Evolutionary conservation across 2,329 filamentous ascomycete species (phyloP), one percentile per base, ranked within the genome.

Genomic region (Blastomyces silverae): DNA sequence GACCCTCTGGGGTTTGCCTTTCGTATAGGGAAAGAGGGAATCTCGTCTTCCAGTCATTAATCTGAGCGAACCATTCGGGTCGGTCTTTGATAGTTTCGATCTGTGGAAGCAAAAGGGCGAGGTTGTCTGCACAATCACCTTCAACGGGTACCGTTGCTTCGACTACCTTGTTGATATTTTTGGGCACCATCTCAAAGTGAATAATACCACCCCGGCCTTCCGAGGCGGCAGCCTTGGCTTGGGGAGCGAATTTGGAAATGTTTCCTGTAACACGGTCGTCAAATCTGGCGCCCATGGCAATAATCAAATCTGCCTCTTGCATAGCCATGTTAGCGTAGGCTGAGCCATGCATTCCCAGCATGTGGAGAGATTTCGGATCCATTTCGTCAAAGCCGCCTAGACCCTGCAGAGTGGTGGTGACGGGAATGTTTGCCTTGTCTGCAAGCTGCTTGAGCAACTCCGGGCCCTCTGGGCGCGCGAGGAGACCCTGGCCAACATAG

Each of bases 81-180:
- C 94, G 86, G 61, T 90, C 85, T 1, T 84, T 77, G 67, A 85
- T 85, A 31, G 81, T 69, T 63, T 90, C 78, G 28, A 97, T 79
- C 63, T 86, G 81, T 13, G 93, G 92, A 46, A 97, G 73, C 62
- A 97, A 87, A 39, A 85, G 79, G 62, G 82, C 82, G 44, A 97
- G 81, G 77, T 96, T 97, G 22, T 87, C 80, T 2, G 88, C 87
- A 39, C 96, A 91, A 73, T 97, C 93, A 66, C 94, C 94, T 79
- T 96, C 93, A 22, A 97, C 88, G 57, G 94, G 93, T 80, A 97
- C 92, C 53, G 90, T 97, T 8, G 93, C 92, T 79, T 97, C 91
- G 17, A 99, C 89, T 53, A 97, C 92, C 85, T 97, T 99, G 87
- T 97, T 97, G 81, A 97, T 97, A 82, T 99, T 97, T 87, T 99